Evolutionary conservation across 345 rosid genomes (phyloP).

Genomic region (Passiflora organensis): DNA sequence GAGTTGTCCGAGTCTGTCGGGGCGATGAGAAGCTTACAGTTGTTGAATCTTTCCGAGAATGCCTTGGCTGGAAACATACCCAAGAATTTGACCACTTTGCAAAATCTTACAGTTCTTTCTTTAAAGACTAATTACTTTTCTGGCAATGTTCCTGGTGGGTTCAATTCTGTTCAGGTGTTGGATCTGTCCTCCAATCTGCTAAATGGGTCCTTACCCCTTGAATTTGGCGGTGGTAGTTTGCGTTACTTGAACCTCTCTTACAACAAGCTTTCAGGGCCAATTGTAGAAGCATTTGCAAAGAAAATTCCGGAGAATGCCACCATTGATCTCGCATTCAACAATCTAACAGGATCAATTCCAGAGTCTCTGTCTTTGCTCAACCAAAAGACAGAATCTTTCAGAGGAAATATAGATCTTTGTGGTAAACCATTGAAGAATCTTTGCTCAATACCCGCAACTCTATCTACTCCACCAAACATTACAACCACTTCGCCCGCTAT

Average conservation of each 20-base stretch:
- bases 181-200: slow-evolving; percentile 85
- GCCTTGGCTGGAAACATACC: slow-evolving; percentile 68
- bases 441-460: slow-evolving; percentile 73
- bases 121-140: slow-evolving; percentile 55
- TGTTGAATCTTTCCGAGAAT: slow-evolving; percentile 71
- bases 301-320: slow-evolving; percentile 50
- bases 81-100: slow-evolving; percentile 33
- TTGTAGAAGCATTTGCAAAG: slow-evolving; percentile 51
- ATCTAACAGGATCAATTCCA: slow-evolving; percentile 79
- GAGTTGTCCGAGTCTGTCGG: slow-evolving; percentile 45
- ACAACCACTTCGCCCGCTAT: slow-evolving; percentile 74
- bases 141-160: slow-evolving; percentile 53
- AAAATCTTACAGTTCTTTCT: slow-evolving; percentile 61
- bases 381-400: slow-evolving; percentile 50
- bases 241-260: slow-evolving; percentile 63
- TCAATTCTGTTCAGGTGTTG: slow-evolving; percentile 43
- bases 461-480: slow-evolving; percentile 61
- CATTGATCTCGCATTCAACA: slow-evolving; percentile 78
- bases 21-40: slow-evolving; percentile 37
- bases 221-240: slow-evolving; percentile 51
- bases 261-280: slow-evolving; percentile 62
- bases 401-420: slow-evolving; percentile 63
- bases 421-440: slow-evolving; percentile 77
- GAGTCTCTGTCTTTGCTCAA: slow-evolving; percentile 42
- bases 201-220: slow-evolving; percentile 55